Conservation (phyloP, 495 filamentous ascomycete genomes). For the Penicillium ochrochloron region DNA sequence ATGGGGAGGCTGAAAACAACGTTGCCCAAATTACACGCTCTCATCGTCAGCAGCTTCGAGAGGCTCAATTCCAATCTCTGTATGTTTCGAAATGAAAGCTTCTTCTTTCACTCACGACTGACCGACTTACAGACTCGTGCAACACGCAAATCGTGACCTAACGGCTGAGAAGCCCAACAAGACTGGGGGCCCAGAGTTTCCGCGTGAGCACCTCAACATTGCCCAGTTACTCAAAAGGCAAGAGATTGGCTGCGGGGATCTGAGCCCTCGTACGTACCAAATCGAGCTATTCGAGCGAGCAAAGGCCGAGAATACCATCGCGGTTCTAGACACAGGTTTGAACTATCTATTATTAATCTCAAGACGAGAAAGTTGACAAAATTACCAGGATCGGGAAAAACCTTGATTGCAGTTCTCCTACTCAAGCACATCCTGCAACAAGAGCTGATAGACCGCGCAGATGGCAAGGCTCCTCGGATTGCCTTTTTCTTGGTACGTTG, state of each 20-base stretch:
- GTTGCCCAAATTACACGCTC: slow-evolving; percentile 41
- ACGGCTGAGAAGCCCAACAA: slow-evolving; percentile 35
- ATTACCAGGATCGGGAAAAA: slow-evolving; percentile 87
- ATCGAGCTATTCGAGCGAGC: slow-evolving; percentile 89
- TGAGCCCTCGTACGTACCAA: slow-evolving; percentile 87
- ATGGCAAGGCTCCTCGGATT: slow-evolving; percentile 64
- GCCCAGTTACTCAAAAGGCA: slow-evolving; percentile 49
- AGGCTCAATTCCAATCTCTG: slow-evolving; percentile 58
- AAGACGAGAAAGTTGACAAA: background rate
- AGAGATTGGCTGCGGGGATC: slow-evolving; percentile 50
- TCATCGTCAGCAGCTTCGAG: slow-evolving; percentile 53
- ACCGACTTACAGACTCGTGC: slow-evolving; percentile 41
- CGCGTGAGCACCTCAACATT: slow-evolving; percentile 41
- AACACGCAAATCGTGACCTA: slow-evolving; percentile 41
- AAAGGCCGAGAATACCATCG: slow-evolving; percentile 86
- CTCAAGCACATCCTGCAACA: slow-evolving; percentile 76
- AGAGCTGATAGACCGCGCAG: slow-evolving; percentile 72
- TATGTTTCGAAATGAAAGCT: slow-evolving; percentile 32
- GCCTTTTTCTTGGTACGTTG: slow-evolving; percentile 78
- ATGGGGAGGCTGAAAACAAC: slow-evolving; percentile 38
- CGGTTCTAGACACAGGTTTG: slow-evolving; percentile 89
- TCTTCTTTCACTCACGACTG: background rate
- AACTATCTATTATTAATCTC: background rate
- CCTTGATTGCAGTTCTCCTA: slow-evolving; percentile 88
- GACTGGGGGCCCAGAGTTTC: background rate